Evolutionary conservation across 352 stramenopile species (phyloP), one percentile per base, ranked within the genome.

Genomic region (Globisporangium polare): DNA sequence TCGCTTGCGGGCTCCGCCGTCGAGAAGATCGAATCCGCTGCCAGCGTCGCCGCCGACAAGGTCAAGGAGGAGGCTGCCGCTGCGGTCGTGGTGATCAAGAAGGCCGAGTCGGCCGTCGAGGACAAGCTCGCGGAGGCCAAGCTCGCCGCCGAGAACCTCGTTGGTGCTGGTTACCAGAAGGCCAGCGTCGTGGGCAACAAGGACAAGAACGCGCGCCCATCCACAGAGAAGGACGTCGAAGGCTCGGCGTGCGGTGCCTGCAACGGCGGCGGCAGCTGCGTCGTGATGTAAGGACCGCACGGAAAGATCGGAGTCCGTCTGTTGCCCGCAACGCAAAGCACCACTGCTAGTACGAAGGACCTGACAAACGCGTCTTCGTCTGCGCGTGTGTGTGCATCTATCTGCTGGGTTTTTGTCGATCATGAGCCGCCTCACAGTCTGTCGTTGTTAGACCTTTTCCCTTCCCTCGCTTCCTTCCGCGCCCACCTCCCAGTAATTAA

Each of bases 121-220:
- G 60, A 63, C 49, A 65, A 69, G 46, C 60, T 67, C 50, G 75
- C 72, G 55, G 68, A 81, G 57, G 73, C 78, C 63, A 75, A 83
- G 60, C 63, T 76, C 50, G 70, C 62, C 64, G 58, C 81, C 55
- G 74, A 83, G 77, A 75, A 64, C 62, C 68, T 88, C 13, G 78
- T 87, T 60, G 75, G 79, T 53, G 78, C 86, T 58, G 75, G 79
- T 53, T 91, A 91, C 78, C 75, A 85, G 60, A 88, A 85, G 60
- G 76, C 82, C 53, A 91, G 81, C 43, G 74, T 91, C 27, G 73
- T 71, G 39, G 24, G 49, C 1, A 71, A 79, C 55, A 83, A 86
- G 74, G 72, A 83, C 39, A 77, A 74, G 65, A 78, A 74, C 60
- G 53, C 45, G 10, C 56, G 64, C 10, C 50, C 69, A n/a, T 74